Evolutionary conservation across 148 eudicot genomes (phyloP), one percentile per base, ranked within the genome.

Genomic region (Camellia granthamiana): DNA sequence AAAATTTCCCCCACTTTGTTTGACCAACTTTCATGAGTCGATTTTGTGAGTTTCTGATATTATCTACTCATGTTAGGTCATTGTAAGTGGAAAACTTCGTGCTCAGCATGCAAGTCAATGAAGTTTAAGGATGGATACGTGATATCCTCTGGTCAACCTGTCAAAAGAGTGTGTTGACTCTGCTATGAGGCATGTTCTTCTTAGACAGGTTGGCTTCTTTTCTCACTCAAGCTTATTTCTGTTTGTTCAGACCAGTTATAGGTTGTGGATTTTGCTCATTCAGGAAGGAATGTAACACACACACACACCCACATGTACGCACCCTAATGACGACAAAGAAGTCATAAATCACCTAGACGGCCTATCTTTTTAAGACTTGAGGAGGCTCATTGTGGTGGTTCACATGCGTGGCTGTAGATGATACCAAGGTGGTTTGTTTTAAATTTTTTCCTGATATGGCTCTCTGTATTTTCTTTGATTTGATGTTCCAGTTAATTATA

Each of bases 101-200:
- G 92, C 90, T 62, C 87, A 85, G 56, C 87, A 86, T 75, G 92
- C 90, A n/a, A 89, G 81, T 84, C 91, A 78, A 87, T 87, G 90
- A 89, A 87, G 66, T 89, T 87, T 78, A 87, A 89, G 85, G 90
- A 85, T 60, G 90, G 92, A 3, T 89, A 89, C 78, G 86, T 87
- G 92, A 86, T 89, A 30, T 89, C 92, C 19, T 89, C 89, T 65
- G 89, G 92, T 30, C 90, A 89, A 72, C 90, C 89, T 38, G 86
- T 83, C 68, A n/a, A 89, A 86, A 3, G 92, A 86, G 64, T 87
- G 84, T 80, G 86, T 87, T 56, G 90, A 87, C n/a, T n/a, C 84
- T 38, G 90, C 90, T 79, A 82, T 86, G 43, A 87, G 90, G 63
- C 92, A 89, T 55, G 88, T 89, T 81, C 87, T 89, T 23, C 87